Evolutionary conservation across 2,329 filamentous ascomycete species (phyloP).

Genomic region (Fusarium anguioides): DNA sequence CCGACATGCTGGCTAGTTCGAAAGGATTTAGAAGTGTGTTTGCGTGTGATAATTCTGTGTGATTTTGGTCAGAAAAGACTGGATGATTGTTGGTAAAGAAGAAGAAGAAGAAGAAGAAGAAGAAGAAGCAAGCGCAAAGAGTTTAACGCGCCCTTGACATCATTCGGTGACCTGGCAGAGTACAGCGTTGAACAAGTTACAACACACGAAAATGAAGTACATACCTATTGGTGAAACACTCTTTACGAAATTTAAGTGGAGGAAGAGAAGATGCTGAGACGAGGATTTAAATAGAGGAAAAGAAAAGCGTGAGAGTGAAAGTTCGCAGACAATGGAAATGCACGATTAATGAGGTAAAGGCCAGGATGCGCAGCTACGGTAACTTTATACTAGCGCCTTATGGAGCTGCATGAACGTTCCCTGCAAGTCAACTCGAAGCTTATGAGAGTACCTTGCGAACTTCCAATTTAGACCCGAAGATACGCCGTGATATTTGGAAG

Average conservation of each 20-base stretch:
- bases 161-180: constrained; percentile 8
- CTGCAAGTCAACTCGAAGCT: constrained; percentile 1
- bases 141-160: constrained; percentile 27
- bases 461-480: constrained; percentile 33
- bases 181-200: neutral
- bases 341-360: constrained; percentile 21
- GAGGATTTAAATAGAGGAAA: neutral
- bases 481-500: constrained; percentile 19
- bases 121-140: neutral
- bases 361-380: constrained; percentile 20
- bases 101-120: neutral
- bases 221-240: constrained; percentile 15
- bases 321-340: constrained; percentile 25
- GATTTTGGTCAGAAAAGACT: constrained; percentile 20
- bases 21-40: neutral
- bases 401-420: constrained; percentile 25
- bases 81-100: constrained; percentile 4
- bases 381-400: constrained; percentile 7
- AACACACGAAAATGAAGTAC: neutral
- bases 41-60: constrained; percentile 10
- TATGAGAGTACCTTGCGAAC: constrained; percentile 11
- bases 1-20: constrained; percentile 46
- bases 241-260: neutral
- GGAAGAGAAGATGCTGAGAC: neutral
- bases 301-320: constrained; percentile 2